A percentile compares a stretch with the other conserved stretches of the same genome.
These are phyloP conservation scores for Trichosanthes cucumerina DNA, from an alignment of 306 rosid genomes.

Conservation along the genomic window DNA sequence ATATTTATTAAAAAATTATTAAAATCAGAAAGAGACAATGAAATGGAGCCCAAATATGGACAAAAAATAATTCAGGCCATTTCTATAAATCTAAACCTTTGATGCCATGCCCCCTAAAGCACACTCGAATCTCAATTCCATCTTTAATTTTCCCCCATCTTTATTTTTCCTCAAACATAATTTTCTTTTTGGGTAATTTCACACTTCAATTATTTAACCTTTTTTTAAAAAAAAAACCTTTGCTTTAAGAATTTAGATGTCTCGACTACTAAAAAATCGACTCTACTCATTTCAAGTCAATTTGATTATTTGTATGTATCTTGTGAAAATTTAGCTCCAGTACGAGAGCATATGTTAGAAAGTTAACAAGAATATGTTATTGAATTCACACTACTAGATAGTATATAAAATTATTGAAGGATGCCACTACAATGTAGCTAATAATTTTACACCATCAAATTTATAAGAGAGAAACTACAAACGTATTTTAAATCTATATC, in stretches of 20 bases:
- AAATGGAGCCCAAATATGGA: conserved; percentile 9
- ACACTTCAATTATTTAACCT: neutral
- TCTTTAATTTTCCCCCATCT: neutral
- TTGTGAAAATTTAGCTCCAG: too few relatives aligned
- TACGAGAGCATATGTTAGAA: too few relatives aligned
- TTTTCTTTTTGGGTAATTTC: neutral
- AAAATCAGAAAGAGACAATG: neutral
- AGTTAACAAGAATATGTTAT: too few relatives aligned
- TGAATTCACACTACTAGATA: too few relatives aligned
- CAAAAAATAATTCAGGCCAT: conserved; percentile 2
- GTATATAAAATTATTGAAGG: too few relatives aligned
- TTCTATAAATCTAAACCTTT: neutral
- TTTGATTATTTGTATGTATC: too few relatives aligned
- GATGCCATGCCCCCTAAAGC: conserved; percentile 7
- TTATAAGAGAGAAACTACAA: too few relatives aligned
- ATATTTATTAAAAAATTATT: neutral
- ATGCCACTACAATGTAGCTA: too few relatives aligned
- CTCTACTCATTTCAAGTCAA: too few relatives aligned
- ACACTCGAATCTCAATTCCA: neutral
- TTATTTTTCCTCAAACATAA: neutral
- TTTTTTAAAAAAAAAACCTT: neutral
- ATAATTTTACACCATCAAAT: too few relatives aligned
- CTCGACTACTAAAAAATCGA: too few relatives aligned
- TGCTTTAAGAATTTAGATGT: neutral
- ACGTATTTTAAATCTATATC: too few relatives aligned